Evolutionary conservation across 495 filamentous ascomycete species (phyloP), one percentile per base, ranked within the genome.

Genomic region (Neurospora tetraspora): DNA sequence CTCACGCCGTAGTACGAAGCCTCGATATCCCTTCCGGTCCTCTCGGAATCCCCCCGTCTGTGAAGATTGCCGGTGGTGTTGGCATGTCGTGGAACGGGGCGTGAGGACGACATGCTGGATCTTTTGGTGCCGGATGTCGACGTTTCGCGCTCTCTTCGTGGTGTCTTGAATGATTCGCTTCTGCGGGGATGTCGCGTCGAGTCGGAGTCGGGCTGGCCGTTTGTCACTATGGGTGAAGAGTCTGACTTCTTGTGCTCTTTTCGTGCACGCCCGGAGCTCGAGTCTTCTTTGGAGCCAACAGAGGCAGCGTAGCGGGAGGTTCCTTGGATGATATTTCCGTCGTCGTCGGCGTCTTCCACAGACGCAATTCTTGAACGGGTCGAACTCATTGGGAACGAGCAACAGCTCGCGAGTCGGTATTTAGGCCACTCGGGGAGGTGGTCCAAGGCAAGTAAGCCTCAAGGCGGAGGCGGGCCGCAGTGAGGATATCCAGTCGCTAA

Each of bases 261-360:
- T 59, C 83, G 79, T 68, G 81, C 70, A 73, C 80, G 83, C 69
- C 84, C 74, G 9, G 82, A 85, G 73, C 85, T 86, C 53, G 84
- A 79, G 68, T 81, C 81, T 65, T 86, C 83, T 70, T 83, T 84
- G 38, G 80, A 74, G 74, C 78, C 81, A 68, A 78, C 73, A 34
- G 78, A 80, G 36, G 75, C 73, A 73, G 83, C 80, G 78, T 81
- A 80, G 47, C 76, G 82, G 73, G 76, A 72, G 39, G 79, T 80
- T 65, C 81, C 85, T 70, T 82, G 79, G 18, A 85, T 79, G 37
- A 77, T 40, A 37, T 80, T 79, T 47, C 82, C 85, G 8, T 65
- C 70, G 38, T 85, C 82, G 77, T 87, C 86, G 14, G 77, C 82
- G 72, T 88, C 86, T 59, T 86, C 83, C 38, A 86, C 80, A 76